Evolutionary conservation across 2,329 filamentous ascomycete species (phyloP).

Genomic region (Penicillium hesseltinei): DNA sequence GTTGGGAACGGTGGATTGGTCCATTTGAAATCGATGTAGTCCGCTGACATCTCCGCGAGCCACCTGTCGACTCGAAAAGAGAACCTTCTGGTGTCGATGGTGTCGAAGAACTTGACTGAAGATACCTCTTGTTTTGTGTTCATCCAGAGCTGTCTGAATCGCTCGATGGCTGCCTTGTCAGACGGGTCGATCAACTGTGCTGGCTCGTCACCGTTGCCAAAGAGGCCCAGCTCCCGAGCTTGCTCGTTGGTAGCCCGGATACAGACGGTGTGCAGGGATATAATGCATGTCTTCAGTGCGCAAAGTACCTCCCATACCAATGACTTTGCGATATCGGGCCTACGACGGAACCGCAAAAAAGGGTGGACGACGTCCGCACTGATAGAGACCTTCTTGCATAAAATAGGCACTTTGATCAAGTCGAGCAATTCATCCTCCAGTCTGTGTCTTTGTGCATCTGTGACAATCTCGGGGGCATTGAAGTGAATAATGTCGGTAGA

Average conservation of each 20-base stretch:
- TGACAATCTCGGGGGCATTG: not conserved
- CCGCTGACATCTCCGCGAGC: not conserved
- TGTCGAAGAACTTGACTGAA: not conserved
- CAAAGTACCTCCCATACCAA: not conserved
- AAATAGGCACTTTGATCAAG: not conserved
- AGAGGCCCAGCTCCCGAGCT: not conserved
- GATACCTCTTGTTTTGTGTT: not conserved
- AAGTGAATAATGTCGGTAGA: slow-evolving; percentile 1
- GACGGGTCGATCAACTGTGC: not conserved
- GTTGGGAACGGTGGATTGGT: not conserved
- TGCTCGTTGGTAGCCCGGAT: slow-evolving; percentile 1
- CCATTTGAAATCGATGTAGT: not conserved
- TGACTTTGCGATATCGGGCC: not conserved
- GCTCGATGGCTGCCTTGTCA: not conserved
- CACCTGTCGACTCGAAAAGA: not conserved
- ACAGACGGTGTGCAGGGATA: not conserved
- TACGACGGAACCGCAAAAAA: slow-evolving; percentile 1
- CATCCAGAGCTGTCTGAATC: not conserved
- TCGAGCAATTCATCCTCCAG: not conserved
- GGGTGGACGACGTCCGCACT: slow-evolving; percentile 4
- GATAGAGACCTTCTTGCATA: not conserved
- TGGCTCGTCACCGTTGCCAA: slow-evolving; percentile 2
- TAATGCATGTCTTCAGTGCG: not conserved
- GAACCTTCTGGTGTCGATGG: not conserved
- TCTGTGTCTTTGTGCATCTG: not conserved